Evolutionary conservation across 2,329 filamentous ascomycete genomes (phyloP), one percentile per base, ranked within the genome.

Genomic region (Botrytis deweyae): DNA sequence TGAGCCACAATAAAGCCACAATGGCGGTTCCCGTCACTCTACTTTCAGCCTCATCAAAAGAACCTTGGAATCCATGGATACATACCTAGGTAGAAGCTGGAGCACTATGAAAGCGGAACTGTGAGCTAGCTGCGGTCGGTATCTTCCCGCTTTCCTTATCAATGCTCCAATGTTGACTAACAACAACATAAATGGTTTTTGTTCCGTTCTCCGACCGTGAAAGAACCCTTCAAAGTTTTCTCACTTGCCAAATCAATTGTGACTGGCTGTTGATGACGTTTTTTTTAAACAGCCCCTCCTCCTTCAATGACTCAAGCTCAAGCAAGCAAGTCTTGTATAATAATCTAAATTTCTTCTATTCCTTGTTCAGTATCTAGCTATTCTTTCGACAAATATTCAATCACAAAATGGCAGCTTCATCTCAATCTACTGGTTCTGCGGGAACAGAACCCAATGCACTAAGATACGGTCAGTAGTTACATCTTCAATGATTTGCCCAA

Each of bases 381-480:
- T 25, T n/a, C 25, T 52, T 58, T 38, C 33, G 49, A 29, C 66
- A 42, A 25, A 22, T 14, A 16, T 6, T 46, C 25, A 46, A 33
- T 62, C 20, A 44, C 18, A 44, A 25, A 66, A 74, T 74, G 72
- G 61, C 62, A n/a, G 52, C 61, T 29, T 49, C 58, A 33, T 20
- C 52, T 20, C 42, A 74, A 40, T 25, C 36, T 10, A 55, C 58
- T 46, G 46, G 14, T 40, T 49, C 58, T 52, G 33, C 62, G 16
- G 46, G 62, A 38, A 40, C 36, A 8, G 42, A 62, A 44, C 36
- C 63, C 4, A 25, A 59, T 44, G 25, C 55, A 44, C 61, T 66
- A 68, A 72, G 62, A 73, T 81, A 76, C 74, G 79, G 79, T 81
- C 79, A 80, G 79, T 78, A 74, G 52, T 36, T 44, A 70, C 67